Percentiles rank a stretch among this genome's conserved stretches.
phyloP scores from a whole-genome alignment of 2,329 filamentous ascomycete genomes.

The Epichloe gansuensis region DNA sequence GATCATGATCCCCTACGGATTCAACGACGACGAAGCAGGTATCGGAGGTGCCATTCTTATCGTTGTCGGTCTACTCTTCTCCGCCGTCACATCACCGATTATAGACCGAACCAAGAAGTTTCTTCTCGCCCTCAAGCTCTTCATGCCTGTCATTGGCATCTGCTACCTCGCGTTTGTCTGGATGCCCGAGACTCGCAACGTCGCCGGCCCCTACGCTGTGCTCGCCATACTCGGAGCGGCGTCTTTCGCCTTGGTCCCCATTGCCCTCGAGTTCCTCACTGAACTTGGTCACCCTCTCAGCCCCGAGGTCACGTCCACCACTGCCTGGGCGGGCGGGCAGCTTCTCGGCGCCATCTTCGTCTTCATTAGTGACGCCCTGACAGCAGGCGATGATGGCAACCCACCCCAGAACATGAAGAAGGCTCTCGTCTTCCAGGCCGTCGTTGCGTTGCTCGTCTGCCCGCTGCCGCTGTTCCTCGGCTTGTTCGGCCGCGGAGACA shows the following conservation, averaged over 20 bases:
- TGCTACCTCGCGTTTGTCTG: constrained; percentile 69
- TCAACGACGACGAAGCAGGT: constrained; percentile 70
- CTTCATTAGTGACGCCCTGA: constrained; percentile 65
- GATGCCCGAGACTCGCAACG: constrained; percentile 47
- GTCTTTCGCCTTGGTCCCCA: constrained; percentile 67
- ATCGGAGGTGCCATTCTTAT: constrained; percentile 85
- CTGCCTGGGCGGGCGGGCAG: constrained; percentile 81
- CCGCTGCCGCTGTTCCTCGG: constrained; percentile 60
- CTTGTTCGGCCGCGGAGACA: constrained; percentile 48
- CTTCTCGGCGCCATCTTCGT: constrained; percentile 76
- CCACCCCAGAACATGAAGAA: constrained; percentile 62
- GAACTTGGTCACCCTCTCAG: constrained; percentile 79
- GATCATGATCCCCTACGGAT: constrained; percentile 76
- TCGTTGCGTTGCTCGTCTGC: constrained; percentile 50
- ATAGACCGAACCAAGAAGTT: constrained; percentile 78
- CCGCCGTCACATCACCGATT: constrained; percentile 67
- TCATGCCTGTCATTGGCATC: constrained; percentile 62
- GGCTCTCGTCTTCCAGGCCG: constrained; percentile 67
- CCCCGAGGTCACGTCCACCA: constrained; percentile 70
- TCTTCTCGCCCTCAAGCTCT: constrained; percentile 55
- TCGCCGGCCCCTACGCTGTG: constrained; percentile 62
- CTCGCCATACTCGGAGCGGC: constrained; percentile 66
- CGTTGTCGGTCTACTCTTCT: constrained; percentile 65
- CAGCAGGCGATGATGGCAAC: constrained; percentile 33
- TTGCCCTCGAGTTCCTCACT: constrained; percentile 75